Percentiles rank a stretch among this genome's conserved stretches.
Evolutionary conservation across 331 rosid species (phyloP).

Genomic region (Quercus phellos): DNA sequence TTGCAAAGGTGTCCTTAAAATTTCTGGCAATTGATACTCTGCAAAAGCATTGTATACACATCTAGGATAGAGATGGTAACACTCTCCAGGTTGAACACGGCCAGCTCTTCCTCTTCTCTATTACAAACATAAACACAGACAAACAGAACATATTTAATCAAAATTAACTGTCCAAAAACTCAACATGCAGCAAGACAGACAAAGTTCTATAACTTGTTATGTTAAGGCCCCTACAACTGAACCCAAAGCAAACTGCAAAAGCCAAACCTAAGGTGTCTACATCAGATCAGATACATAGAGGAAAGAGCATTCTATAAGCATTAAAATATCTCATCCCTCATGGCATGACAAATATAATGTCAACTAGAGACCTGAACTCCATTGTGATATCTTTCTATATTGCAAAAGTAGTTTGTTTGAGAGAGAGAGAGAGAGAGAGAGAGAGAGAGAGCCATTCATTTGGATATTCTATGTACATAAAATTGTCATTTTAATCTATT

Average conservation of each 20-base stretch:
- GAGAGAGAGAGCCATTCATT: background rate
- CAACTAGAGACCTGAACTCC: background rate
- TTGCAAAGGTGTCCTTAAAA: slow-evolving; percentile 93
- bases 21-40: slow-evolving; percentile 90
- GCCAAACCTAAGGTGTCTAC: background rate
- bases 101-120: slow-evolving; percentile 99
- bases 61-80: slow-evolving; percentile 90
- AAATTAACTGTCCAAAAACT: slow-evolving; percentile 1
- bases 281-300: slow-evolving; percentile 3
- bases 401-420: background rate
- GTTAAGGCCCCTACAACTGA: background rate
- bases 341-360: background rate
- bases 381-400: background rate
- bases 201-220: background rate
- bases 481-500: background rate
- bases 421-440: background rate
- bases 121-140: slow-evolving; percentile 20
- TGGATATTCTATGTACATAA: background rate
- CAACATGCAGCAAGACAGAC: slow-evolving; percentile 1
- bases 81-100: slow-evolving; percentile 92
- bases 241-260: background rate
- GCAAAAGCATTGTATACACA: slow-evolving; percentile 77
- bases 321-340: background rate
- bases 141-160: slow-evolving; percentile 5
- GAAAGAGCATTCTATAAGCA: background rate